A percentile compares a stretch with the other conserved stretches of the same genome.
phyloP scores from a whole-genome alignment of 192 early-diverging fungal species.

The Chytriomyces confervae region DNA sequence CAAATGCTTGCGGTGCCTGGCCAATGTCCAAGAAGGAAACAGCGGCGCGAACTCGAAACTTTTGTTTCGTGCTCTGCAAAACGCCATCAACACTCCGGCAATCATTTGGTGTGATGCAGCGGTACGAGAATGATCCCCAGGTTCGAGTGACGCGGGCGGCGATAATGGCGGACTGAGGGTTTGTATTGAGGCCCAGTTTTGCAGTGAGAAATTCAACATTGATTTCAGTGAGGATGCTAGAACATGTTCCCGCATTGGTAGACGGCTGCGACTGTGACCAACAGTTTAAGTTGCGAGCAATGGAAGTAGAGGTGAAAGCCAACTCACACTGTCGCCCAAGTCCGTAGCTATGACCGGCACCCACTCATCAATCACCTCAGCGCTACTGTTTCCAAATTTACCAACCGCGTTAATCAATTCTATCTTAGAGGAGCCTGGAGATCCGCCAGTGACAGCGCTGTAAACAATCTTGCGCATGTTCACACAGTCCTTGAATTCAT shows the following conservation, averaged over 20 bases:
- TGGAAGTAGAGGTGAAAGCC: neutral
- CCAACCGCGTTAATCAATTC: conserved; percentile 22
- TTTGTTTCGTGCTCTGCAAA: neutral
- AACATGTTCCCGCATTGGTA: conserved; percentile 24
- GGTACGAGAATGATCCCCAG: conserved; percentile 18
- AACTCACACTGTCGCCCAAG: conserved; percentile 4
- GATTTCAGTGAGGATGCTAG: conserved; percentile 16
- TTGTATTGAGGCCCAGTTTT: conserved; percentile 4
- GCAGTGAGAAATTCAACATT: conserved; percentile 12
- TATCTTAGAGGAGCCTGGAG: neutral
- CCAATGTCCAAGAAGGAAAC: conserved; percentile 24
- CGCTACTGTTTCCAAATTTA: conserved; percentile 21
- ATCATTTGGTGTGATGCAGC: conserved; percentile 15
- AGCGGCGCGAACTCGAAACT: conserved; percentile 11
- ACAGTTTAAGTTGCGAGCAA: neutral
- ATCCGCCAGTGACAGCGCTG: conserved; percentile 5
- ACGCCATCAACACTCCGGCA: conserved; percentile 12
- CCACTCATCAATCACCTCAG: conserved; percentile 1
- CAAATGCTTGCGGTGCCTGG: neutral
- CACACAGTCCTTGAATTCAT: conserved; percentile 49
- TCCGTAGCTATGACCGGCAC: neutral
- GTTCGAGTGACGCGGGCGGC: conserved; percentile 5
- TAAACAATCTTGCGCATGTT: conserved; percentile 6
- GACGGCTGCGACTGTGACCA: conserved; percentile 14
- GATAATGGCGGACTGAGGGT: conserved; percentile 18